Evolutionary conservation across 2,329 filamentous ascomycete species (phyloP).

Genomic region (Fonsecaea nubica): DNA sequence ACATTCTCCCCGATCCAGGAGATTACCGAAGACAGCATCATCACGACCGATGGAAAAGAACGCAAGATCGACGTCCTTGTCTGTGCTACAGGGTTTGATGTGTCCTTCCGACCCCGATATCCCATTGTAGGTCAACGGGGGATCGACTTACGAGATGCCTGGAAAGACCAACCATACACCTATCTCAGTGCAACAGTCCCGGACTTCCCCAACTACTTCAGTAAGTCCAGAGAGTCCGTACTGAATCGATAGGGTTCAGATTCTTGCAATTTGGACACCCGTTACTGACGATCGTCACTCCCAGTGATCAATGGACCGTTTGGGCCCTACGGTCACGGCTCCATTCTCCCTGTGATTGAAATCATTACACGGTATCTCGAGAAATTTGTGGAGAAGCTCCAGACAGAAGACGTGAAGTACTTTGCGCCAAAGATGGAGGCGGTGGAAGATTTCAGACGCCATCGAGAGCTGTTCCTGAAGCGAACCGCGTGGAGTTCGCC

Average conservation of each 20-base stretch:
- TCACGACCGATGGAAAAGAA: slow-evolving; percentile 42
- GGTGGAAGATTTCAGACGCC: slow-evolving; percentile 55
- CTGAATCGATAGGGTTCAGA: background rate
- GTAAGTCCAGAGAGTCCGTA: background rate
- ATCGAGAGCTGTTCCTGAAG: slow-evolving; percentile 55
- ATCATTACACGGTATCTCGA: slow-evolving; percentile 41
- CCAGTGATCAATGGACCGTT: slow-evolving; percentile 43
- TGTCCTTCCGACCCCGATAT: slow-evolving; percentile 45
- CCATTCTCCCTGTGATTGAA: slow-evolving; percentile 32
- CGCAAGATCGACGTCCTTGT: slow-evolving; percentile 44
- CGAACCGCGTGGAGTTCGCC: slow-evolving; percentile 34
- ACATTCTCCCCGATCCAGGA: slow-evolving; percentile 14
- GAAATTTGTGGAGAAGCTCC: slow-evolving; percentile 57
- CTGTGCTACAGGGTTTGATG: slow-evolving; percentile 43
- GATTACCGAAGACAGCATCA: slow-evolving; percentile 36
- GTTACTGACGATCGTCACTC: slow-evolving; percentile 12
- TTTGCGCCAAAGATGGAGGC: slow-evolving; percentile 51
- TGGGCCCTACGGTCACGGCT: slow-evolving; percentile 42
- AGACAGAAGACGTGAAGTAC: slow-evolving; percentile 56
- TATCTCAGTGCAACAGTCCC: slow-evolving; percentile 46
- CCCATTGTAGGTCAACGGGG: slow-evolving; percentile 43
- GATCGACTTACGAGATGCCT: slow-evolving; percentile 38
- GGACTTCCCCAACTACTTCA: slow-evolving; percentile 45
- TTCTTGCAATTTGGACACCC: background rate
- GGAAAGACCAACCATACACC: slow-evolving; percentile 42